Base-by-base conservation (phyloP, 2,329 filamentous ascomycete genomes). In the Xylaria hypoxylon region DNA sequence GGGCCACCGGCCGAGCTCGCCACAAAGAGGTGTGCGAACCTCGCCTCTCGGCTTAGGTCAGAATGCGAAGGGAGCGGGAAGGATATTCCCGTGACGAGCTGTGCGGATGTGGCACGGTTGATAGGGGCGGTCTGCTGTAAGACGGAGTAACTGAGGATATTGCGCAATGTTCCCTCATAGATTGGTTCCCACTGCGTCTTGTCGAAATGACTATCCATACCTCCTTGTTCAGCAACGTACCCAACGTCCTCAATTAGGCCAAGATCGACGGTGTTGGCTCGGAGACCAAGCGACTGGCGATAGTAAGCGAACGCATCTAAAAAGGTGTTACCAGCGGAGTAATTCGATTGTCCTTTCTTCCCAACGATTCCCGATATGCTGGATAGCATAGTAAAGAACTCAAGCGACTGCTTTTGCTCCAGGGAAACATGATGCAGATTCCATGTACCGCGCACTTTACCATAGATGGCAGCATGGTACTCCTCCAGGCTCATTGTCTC, bases 301-400 rank as follows among this genome's bases (percentile, higher is more conserved):
- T 79, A 81, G 13, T 67, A 65, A 4, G 78, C 78, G 40, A 83
- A 78, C 2, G 77, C 75, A 56, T 82, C 79, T 24, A 81, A 72
- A 74, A 80, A 83, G 3, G 76, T 68, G 65, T 82, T 83, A 10
- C 73, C 81, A 0, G 81, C 79, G 1, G 77, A 73, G 61, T 84
- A 84, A 60, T 80, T 82, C 33, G 77, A 72, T 58, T 83, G 81
- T 1, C 75, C 76, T 19, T 74, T 73, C 45, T 75, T 75, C 5
- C 79, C 80, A 3, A 79, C 58, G 8, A 79, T 69, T 28, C 77
- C 77, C 0, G 77, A 78, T 24, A 78, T 74, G 56, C 76, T 79
- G 0, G 77, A 78, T 0, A 78, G 67, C 48, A 79, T 64, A 2
- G 76, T 73, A 69, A 82, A 82, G 68, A 83, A 81, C 57, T 80